Evolutionary conservation across 2,329 filamentous ascomycete genomes (phyloP).

Genomic region (Hawksworthiomyces lignivorus): DNA sequence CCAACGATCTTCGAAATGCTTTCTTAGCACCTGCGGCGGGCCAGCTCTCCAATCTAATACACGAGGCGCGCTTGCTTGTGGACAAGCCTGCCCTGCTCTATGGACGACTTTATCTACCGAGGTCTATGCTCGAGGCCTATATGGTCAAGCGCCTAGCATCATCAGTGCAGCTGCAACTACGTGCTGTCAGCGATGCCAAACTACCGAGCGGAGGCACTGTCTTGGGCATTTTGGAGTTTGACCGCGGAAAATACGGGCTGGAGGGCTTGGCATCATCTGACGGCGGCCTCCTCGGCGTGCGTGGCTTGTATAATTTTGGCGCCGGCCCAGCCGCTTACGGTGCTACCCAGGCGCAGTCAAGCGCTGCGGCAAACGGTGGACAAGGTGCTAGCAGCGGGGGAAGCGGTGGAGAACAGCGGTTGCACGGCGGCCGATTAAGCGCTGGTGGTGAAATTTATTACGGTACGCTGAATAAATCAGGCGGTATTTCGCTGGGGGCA

Average conservation of each 20-base stretch:
- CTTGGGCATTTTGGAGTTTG: slow-evolving; percentile 68
- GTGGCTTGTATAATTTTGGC: slow-evolving; percentile 93
- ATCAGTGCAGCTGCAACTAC: slow-evolving; percentile 70
- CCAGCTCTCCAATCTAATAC: slow-evolving; percentile 12
- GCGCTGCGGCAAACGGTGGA: neutral
- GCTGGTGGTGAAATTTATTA: slow-evolving; percentile 93
- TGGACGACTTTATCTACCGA: slow-evolving; percentile 72
- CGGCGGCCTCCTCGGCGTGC: slow-evolving; percentile 76
- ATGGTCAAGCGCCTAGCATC: slow-evolving; percentile 73
- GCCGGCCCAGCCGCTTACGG: slow-evolving; percentile 46
- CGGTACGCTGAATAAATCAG: slow-evolving; percentile 86
- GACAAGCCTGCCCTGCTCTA: slow-evolving; percentile 50
- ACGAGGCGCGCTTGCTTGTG: slow-evolving; percentile 15
- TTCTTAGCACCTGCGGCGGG: slow-evolving; percentile 11
- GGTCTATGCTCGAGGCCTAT: slow-evolving; percentile 77
- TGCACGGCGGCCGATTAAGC: slow-evolving; percentile 70
- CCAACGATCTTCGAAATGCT: slow-evolving; percentile 1
- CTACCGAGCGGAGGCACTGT: slow-evolving; percentile 70
- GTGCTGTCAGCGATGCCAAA: slow-evolving; percentile 64
- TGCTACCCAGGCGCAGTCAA: slow-evolving; percentile 14
- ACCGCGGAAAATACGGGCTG: slow-evolving; percentile 77
- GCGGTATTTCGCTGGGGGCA: slow-evolving; percentile 80
- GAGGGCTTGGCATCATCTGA: slow-evolving; percentile 92
- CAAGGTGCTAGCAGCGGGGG: no score
- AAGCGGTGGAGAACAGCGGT: slow-evolving; percentile 41